Percentiles rank a stretch among this genome's conserved stretches.
These are phyloP conservation scores for Ambrosia trifida DNA, from an alignment of 129 eudicot species.

Conservation along the genomic window DNA sequence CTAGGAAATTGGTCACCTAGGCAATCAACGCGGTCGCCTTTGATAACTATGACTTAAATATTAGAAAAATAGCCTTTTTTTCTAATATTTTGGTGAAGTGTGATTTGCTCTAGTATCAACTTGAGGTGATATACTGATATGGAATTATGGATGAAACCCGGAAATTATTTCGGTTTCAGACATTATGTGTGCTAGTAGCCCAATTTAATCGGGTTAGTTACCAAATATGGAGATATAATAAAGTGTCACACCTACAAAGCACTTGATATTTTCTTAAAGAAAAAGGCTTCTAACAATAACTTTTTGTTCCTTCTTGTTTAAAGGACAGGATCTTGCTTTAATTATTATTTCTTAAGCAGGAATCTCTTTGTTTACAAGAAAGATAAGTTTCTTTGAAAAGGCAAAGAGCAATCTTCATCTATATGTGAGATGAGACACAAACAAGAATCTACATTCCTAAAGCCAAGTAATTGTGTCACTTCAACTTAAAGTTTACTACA, in stretches of 20 bases:
- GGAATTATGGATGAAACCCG: no score
- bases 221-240: slow-evolving; percentile 6
- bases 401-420: slow-evolving; percentile 7
- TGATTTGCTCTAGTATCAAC: not conserved
- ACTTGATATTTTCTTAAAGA: slow-evolving; percentile 21
- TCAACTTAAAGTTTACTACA: not conserved
- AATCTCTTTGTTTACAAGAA: slow-evolving; percentile 32
- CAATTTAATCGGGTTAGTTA: not conserved
- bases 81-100: not conserved
- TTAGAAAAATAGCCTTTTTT: not conserved
- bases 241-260: slow-evolving; percentile 18
- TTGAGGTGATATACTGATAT: no score
- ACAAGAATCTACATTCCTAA: slow-evolving; percentile 11
- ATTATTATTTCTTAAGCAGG: slow-evolving; percentile 8
- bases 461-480: not conserved
- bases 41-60: no score
- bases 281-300: slow-evolving; percentile 30
- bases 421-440: not conserved
- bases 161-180: no score
- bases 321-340: not conserved
- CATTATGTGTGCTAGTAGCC: not conserved
- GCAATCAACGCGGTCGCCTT: no score
- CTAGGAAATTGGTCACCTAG: no score
- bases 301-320: slow-evolving; percentile 5
- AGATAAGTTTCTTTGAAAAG: slow-evolving; percentile 6